A percentile compares a stretch with the other conserved stretches of the same genome.
These are phyloP conservation scores for Blastomyces silverae DNA, from an alignment of 2,329 filamentous ascomycete species.

Conservation along the genomic window DNA sequence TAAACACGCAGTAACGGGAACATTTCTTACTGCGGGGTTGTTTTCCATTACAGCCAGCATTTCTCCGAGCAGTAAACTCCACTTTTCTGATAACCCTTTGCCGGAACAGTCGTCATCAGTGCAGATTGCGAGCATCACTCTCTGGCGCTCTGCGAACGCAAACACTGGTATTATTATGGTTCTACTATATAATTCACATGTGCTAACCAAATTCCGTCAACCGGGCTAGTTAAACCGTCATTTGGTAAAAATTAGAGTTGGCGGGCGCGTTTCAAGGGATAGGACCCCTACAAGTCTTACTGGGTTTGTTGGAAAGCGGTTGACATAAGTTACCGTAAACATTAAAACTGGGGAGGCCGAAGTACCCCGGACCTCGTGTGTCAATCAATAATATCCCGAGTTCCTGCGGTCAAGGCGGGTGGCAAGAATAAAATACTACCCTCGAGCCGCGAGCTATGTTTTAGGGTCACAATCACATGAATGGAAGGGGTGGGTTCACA, in stretches of 20 bases:
- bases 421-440: background rate
- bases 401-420: background rate
- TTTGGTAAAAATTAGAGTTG: background rate
- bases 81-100: background rate
- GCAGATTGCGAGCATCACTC: background rate
- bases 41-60: background rate
- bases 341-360: background rate
- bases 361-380: background rate
- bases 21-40: background rate
- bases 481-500: background rate
- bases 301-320: background rate
- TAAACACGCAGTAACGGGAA: background rate
- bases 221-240: background rate
- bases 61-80: background rate
- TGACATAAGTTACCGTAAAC: background rate
- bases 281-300: no score
- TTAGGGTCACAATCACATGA: constrained; percentile 1
- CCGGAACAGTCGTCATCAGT: background rate
- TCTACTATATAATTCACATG: background rate
- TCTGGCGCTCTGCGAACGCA: no score
- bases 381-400: background rate
- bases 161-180: background rate
- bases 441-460: background rate
- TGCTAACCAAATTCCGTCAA: background rate
- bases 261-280: background rate